Conservation (phyloP, 1,284 basidiomycete species). For the Boletus smithii region DNA sequence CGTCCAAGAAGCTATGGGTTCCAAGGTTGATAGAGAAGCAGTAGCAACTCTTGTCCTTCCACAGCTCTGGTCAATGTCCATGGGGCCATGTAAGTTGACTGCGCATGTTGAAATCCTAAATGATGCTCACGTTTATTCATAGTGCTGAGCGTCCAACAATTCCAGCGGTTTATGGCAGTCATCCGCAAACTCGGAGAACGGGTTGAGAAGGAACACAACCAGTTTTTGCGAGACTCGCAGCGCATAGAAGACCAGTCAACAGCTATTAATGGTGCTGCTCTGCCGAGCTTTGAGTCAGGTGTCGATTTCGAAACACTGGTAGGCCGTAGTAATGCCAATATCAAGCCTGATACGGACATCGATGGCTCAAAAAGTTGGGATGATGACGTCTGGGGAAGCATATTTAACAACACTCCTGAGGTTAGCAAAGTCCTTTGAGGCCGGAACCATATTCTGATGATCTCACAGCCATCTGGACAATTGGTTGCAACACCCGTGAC, state of each 20-base stretch:
- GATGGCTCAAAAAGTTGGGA: slow-evolving; percentile 55
- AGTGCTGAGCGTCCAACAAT: slow-evolving; percentile 91
- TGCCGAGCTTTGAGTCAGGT: slow-evolving; percentile 34
- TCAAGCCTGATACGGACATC: slow-evolving; percentile 46
- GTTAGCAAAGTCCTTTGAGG: slow-evolving; percentile 11
- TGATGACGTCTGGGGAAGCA: slow-evolving; percentile 77
- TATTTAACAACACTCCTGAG: slow-evolving; percentile 46
- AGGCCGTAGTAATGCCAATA: slow-evolving; percentile 46
- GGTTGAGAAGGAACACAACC: slow-evolving; percentile 83
- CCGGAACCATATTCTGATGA: slow-evolving; percentile 9
- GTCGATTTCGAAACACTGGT: slow-evolving; percentile 77
- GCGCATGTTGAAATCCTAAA: background rate
- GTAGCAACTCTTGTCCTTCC: slow-evolving; percentile 92
- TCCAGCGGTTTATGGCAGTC: slow-evolving; percentile 83
- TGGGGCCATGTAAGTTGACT: slow-evolving; percentile 78
- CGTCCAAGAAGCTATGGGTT: slow-evolving; percentile 95
- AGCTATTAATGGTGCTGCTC: slow-evolving; percentile 35
- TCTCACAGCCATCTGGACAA: slow-evolving; percentile 19
- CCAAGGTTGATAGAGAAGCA: slow-evolving; percentile 92
- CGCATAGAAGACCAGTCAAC: slow-evolving; percentile 76
- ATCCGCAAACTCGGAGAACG: slow-evolving; percentile 72
- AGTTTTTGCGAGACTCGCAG: slow-evolving; percentile 80
- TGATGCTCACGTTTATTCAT: slow-evolving; percentile 7
- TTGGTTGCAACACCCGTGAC: slow-evolving; percentile 10
- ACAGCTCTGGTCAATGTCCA: slow-evolving; percentile 94